phyloP scores from a whole-genome alignment of 306 rosid species.

The Vicia sativa region DNA sequence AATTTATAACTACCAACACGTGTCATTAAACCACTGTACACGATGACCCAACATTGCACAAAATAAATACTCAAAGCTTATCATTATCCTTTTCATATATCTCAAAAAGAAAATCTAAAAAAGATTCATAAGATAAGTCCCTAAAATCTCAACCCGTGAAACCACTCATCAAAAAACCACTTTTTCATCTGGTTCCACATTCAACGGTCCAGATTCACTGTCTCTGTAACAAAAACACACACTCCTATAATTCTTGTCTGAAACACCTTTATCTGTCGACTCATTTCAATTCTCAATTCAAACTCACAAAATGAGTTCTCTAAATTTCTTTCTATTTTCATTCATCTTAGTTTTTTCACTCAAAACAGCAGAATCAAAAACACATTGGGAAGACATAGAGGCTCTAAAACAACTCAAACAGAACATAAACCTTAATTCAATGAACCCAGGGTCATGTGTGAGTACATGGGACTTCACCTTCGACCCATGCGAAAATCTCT shows the following conservation, averaged over 20 bases:
- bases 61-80: background rate
- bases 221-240: background rate
- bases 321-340: conserved; percentile 19
- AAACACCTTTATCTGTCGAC: background rate
- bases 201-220: conserved; percentile 46
- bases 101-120: background rate
- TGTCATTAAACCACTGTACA: conserved; percentile 24
- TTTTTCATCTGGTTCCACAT: background rate
- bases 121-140: conserved; percentile 12
- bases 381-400: conserved; percentile 59
- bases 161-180: conserved; percentile 31
- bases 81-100: conserved; percentile 7
- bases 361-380: conserved; percentile 42
- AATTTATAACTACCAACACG: conserved; percentile 3
- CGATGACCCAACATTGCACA: conserved; percentile 16
- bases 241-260: background rate
- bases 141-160: conserved; percentile 50
- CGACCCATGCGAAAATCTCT: conserved; percentile 86
- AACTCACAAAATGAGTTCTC: conserved; percentile 45
- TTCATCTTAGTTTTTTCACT: background rate
- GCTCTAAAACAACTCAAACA: conserved; percentile 59
- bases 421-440: conserved; percentile 45
- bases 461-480: conserved; percentile 71
- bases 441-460: conserved; percentile 63
- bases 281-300: background rate